Evolutionary conservation across 2,329 filamentous ascomycete genomes (phyloP).

Genomic region (Ophiostoma quercus): DNA sequence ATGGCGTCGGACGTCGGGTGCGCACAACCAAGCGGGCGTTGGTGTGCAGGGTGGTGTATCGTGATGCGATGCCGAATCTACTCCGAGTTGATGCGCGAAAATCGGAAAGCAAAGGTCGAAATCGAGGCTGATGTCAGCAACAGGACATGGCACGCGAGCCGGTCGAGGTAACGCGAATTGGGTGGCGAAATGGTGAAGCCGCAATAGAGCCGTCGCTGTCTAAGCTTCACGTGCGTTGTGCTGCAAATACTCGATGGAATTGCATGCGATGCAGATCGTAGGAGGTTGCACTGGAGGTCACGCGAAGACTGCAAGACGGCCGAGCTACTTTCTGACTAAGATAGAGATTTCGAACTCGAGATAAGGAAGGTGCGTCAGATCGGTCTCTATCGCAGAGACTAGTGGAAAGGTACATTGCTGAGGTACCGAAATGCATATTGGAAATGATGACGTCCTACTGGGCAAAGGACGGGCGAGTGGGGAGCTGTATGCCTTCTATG

Average conservation of each 20-base stretch:
- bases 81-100: not conserved
- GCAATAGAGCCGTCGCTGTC: not conserved
- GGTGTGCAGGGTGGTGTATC: not conserved
- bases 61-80: conserved; percentile 12
- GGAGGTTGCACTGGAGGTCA: not conserved
- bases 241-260: not conserved
- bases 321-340: not conserved
- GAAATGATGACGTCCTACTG: conserved; percentile 23
- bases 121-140: conserved; percentile 4
- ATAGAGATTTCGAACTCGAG: conserved; percentile 8
- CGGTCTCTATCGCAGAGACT: not conserved
- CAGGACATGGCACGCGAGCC: not conserved
- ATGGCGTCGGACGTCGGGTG: conserved; percentile 17
- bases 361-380: conserved; percentile 16
- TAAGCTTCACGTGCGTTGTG: not conserved
- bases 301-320: not conserved
- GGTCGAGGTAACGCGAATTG: not conserved
- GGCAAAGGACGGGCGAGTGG: conserved; percentile 15
- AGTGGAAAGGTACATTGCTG: not conserved
- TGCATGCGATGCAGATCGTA: not conserved
- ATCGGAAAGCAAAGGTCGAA: not conserved
- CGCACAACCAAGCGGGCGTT: not conserved
- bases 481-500: conserved; percentile 13
- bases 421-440: not conserved
- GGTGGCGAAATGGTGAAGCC: not conserved